phyloP scores from a whole-genome alignment of 1,284 basidiomycete genomes.

The Farysia itapuensis region DNA sequence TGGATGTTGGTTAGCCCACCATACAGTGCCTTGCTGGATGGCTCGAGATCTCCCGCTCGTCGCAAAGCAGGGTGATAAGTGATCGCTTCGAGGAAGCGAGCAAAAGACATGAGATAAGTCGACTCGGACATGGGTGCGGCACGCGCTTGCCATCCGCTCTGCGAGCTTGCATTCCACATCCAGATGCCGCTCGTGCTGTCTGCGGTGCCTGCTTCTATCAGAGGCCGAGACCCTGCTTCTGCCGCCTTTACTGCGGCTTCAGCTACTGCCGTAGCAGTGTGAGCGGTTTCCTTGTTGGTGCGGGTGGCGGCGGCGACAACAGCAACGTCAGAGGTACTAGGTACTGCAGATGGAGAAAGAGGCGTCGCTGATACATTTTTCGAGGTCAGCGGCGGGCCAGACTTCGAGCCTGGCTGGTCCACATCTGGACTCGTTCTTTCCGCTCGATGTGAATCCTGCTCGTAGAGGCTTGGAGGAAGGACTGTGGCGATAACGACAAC shows the following conservation, averaged over 20 bases:
- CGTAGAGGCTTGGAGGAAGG: constrained; percentile 15
- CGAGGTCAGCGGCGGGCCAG: no score
- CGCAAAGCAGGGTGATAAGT: constrained; percentile 42
- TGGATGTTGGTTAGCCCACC: constrained; percentile 25
- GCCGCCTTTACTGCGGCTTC: constrained; percentile 40
- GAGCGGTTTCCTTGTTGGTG: constrained; percentile 37
- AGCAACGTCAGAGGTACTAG: constrained; percentile 26
- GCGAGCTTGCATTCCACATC: constrained; percentile 43
- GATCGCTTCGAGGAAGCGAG: constrained; percentile 47
- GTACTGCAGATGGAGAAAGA: background rate
- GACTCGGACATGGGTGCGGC: constrained; percentile 39
- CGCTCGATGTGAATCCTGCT: no score
- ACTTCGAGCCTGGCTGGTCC: background rate
- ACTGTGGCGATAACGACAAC: constrained; percentile 34
- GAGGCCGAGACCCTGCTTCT: constrained; percentile 17
- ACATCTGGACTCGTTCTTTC: background rate
- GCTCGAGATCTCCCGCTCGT: constrained; percentile 24
- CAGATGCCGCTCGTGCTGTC: constrained; percentile 33
- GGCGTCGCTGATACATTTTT: background rate
- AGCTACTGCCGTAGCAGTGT: constrained; percentile 41
- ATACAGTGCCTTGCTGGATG: constrained; percentile 14
- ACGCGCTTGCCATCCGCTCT: constrained; percentile 34
- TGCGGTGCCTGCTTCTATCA: constrained; percentile 17
- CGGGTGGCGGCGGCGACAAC: constrained; percentile 37
- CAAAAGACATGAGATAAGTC: constrained; percentile 49